Evolutionary conservation across 208 protist species (phyloP).

Genomic region (Wallacemonas sp.): DNA sequence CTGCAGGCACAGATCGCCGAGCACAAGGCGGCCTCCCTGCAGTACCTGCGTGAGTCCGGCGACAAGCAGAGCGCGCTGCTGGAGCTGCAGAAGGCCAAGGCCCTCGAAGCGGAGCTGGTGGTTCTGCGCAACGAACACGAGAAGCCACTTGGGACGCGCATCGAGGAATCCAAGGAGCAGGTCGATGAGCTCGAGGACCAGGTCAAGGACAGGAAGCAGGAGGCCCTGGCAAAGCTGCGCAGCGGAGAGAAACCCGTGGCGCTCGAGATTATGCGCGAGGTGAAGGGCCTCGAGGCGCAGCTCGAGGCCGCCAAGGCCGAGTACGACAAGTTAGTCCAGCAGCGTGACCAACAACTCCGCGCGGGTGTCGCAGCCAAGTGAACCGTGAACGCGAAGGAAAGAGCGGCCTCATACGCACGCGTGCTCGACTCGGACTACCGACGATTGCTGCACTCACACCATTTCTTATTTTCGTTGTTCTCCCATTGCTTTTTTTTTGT

Average conservation of each 20-base stretch:
- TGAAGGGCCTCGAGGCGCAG: conserved; percentile 36
- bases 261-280: conserved; percentile 36
- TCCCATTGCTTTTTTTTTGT: conserved; percentile 6
- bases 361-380: not conserved
- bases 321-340: conserved; percentile 17
- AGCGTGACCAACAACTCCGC: conserved; percentile 21
- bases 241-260: conserved; percentile 37
- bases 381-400: not conserved
- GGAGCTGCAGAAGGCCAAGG: conserved; percentile 30
- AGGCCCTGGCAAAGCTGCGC: conserved; percentile 28
- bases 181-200: conserved; percentile 28
- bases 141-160: conserved; percentile 29
- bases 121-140: conserved; percentile 23
- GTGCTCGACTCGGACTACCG: too few relatives aligned
- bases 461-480: conserved; percentile 15
- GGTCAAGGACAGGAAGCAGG: conserved; percentile 35
- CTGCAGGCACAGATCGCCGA: conserved; percentile 22
- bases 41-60: conserved; percentile 19
- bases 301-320: conserved; percentile 24
- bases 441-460: too few relatives aligned
- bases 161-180: conserved; percentile 25
- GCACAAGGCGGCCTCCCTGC: conserved; percentile 28
- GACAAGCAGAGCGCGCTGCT: conserved; percentile 31
- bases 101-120: conserved; percentile 28
- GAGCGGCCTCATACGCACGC: too few relatives aligned